Conservation (phyloP, 345 rosid species). For the Gossypium australe region DNA sequence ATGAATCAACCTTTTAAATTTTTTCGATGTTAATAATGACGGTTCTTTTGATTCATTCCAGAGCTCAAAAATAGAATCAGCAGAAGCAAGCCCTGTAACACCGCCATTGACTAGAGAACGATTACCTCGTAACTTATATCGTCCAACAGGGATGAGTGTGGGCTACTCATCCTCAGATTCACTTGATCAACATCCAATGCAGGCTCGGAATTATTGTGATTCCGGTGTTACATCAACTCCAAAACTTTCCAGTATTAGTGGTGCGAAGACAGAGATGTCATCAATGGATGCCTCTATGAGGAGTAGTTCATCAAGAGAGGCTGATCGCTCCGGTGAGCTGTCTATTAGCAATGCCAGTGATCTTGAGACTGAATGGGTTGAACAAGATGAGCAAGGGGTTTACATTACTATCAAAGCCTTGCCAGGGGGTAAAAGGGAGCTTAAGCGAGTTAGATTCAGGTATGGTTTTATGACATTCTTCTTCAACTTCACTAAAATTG, state of each 20-base stretch:
- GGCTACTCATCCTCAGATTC: constrained; percentile 81
- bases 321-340: constrained; percentile 73
- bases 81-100: constrained; percentile 76
- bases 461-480: constrained; percentile 19
- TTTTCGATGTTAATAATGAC: not conserved
- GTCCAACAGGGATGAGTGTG: constrained; percentile 48
- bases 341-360: constrained; percentile 93
- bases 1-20: not conserved
- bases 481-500: not conserved
- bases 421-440: constrained; percentile 84
- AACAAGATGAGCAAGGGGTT: constrained; percentile 95
- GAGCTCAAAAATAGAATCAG: constrained; percentile 71
- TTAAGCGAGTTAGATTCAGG: constrained; percentile 98
- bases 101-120: constrained; percentile 73
- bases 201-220: constrained; percentile 55
- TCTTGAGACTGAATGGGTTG: constrained; percentile 85
- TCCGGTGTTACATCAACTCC: constrained; percentile 84
- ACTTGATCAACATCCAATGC: constrained; percentile 62
- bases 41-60: constrained; percentile 20
- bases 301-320: constrained; percentile 92
- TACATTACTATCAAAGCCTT: constrained; percentile 83
- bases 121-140: constrained; percentile 69
- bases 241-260: constrained; percentile 86
- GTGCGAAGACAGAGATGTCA: constrained; percentile 85
- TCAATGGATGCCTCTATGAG: constrained; percentile 84